These are phyloP conservation scores for Moricandia arvensis DNA, from an alignment of 345 rosid genomes.

Conservation along the genomic window DNA sequence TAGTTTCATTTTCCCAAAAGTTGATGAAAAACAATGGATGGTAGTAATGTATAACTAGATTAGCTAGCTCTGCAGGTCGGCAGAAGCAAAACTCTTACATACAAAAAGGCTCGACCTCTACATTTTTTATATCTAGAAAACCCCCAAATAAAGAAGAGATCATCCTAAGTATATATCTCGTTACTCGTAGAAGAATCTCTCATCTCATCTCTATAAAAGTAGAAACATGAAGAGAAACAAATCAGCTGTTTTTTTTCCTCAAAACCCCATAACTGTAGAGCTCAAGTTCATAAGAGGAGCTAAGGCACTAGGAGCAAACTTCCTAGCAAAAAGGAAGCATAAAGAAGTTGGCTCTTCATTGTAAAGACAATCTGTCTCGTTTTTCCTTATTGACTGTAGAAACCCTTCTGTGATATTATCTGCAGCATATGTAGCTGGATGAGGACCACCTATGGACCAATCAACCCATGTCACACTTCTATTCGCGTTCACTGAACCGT, in stretches of 20 bases:
- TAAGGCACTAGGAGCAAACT: conserved; percentile 73
- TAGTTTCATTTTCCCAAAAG: background rate
- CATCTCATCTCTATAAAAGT: conserved; percentile 23
- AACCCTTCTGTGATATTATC: conserved; percentile 60
- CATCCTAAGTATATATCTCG: conserved; percentile 6
- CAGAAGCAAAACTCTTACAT: background rate
- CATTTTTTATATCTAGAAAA: background rate
- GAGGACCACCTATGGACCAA: conserved; percentile 89
- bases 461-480: conserved; percentile 86
- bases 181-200: conserved; percentile 31
- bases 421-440: conserved; percentile 61
- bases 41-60: conserved; percentile 25
- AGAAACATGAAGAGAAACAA: background rate
- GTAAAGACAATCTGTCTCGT: conserved; percentile 60
- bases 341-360: conserved; percentile 60
- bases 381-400: conserved; percentile 61
- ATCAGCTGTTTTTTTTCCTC: conserved; percentile 16
- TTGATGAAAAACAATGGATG: background rate
- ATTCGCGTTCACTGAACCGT: conserved; percentile 64
- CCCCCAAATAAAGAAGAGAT: too few species aligned
- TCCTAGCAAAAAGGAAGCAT: conserved; percentile 87
- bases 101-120: background rate
- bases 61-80: conserved; percentile 19
- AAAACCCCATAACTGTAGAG: conserved; percentile 67
- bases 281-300: conserved; percentile 71